Conservation (phyloP, 345 rosid genomes). For the Citrus sp. region DNA sequence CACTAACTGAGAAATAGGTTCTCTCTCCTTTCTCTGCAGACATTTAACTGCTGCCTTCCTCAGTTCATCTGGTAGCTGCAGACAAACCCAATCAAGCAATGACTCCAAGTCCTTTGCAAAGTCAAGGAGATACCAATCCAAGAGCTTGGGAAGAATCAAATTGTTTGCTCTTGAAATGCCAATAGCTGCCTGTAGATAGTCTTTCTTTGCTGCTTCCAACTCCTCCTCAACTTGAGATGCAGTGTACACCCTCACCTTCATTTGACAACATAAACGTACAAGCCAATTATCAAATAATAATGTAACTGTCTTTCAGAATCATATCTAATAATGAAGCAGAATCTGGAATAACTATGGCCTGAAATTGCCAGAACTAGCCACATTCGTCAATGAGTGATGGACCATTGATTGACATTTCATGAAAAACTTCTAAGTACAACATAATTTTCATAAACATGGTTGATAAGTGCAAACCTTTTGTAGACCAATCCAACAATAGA, state of each 20-base stretch:
- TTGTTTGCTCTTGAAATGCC: conserved; percentile 67
- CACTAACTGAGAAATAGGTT: conserved; percentile 48
- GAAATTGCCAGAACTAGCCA: not conserved
- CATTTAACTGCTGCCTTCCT: conserved; percentile 59
- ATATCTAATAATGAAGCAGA: not conserved
- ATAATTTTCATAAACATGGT: not conserved
- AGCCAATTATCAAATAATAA: not conserved
- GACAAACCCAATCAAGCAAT: conserved; percentile 79
- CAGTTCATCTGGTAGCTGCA: conserved; percentile 65
- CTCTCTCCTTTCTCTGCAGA: conserved; percentile 46
- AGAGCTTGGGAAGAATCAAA: conserved; percentile 72
- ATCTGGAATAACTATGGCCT: not conserved
- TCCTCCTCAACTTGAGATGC: conserved; percentile 69
- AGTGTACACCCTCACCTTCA: conserved; percentile 83
- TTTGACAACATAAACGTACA: not conserved
- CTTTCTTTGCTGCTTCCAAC: conserved; percentile 73
- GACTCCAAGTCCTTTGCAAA: conserved; percentile 84
- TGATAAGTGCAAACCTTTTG: too few relatives aligned
- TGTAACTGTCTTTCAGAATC: not conserved
- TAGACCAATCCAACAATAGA: too few relatives aligned
- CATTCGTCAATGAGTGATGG: not conserved
- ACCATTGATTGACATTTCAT: not conserved
- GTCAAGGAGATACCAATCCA: conserved; percentile 91
- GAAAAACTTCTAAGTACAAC: not conserved
- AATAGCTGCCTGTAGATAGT: conserved; percentile 77